Percentiles rank a stretch among this genome's conserved stretches.
Conservation (phyloP, 2,329 filamentous ascomycete genomes). For the Emydomyces testavorans region DNA sequence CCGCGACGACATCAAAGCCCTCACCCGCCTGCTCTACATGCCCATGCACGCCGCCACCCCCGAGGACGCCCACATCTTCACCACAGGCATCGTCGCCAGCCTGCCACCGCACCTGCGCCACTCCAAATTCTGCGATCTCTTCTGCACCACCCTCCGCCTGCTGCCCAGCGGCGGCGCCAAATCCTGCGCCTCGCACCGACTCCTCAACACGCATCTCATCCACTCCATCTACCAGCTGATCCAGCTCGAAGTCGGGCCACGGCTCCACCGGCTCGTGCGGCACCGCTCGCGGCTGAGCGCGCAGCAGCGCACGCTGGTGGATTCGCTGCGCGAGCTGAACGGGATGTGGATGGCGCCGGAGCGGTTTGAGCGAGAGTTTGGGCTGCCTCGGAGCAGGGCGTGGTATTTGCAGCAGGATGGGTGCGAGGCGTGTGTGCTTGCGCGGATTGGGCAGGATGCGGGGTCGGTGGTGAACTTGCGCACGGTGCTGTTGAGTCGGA, state of each 20-base stretch:
- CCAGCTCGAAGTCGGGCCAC: conserved; percentile 18
- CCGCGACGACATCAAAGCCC: conserved; percentile 10
- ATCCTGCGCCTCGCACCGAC: conserved; percentile 17
- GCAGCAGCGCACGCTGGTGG: conserved; percentile 17
- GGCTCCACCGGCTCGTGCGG: conserved; percentile 16
- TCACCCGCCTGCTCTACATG: conserved; percentile 8
- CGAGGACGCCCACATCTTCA: not conserved
- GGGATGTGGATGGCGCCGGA: conserved; percentile 25
- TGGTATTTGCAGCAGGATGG: conserved; percentile 24
- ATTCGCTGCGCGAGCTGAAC: conserved; percentile 21
- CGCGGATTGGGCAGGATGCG: conserved; percentile 22
- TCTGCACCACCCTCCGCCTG: conserved; percentile 6
- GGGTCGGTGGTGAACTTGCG: conserved; percentile 24
- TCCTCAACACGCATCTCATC: conserved; percentile 16
- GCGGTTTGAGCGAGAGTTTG: conserved; percentile 8
- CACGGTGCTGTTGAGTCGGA: conserved; percentile 24
- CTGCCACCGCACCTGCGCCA: conserved; percentile 12
- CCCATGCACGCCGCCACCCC: not conserved
- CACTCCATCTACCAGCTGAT: conserved; percentile 16
- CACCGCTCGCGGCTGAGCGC: conserved; percentile 13
- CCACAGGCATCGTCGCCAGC: not conserved
- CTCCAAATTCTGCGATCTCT: conserved; percentile 6
- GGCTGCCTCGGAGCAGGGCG: conserved; percentile 11
- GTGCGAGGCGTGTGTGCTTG: conserved; percentile 32
- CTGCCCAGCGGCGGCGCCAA: not conserved